These are phyloP conservation scores for Penicillium sp. DNA, from an alignment of 2,329 filamentous ascomycete species.

Conservation along the genomic window DNA sequence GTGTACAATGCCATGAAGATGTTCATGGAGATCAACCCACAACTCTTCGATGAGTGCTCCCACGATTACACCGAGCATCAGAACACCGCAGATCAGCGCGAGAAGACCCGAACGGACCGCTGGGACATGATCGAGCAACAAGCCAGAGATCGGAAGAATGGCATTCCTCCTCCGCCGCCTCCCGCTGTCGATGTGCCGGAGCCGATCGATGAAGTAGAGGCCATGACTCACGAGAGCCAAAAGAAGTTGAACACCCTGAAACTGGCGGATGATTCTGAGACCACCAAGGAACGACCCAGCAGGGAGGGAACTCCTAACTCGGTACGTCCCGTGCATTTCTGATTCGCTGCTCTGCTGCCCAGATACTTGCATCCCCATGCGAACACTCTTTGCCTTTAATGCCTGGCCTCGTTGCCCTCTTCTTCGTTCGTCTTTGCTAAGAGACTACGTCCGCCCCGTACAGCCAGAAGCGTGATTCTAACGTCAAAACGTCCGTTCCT, in stretches of 20 bases:
- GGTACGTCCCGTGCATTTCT: conserved; percentile 41
- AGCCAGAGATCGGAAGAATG: conserved; percentile 65
- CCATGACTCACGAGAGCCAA: conserved; percentile 74
- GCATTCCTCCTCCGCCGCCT: conserved; percentile 37
- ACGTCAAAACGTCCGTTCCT: conserved; percentile 43
- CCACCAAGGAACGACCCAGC: conserved; percentile 52
- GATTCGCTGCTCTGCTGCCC: conserved; percentile 24
- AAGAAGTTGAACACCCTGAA: conserved; percentile 86
- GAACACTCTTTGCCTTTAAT: conserved; percentile 16
- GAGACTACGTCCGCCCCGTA: conserved; percentile 34
- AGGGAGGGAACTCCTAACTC: conserved; percentile 40
- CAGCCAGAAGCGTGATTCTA: conserved; percentile 47
- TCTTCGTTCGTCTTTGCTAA: conserved; percentile 36
- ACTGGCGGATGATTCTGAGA: conserved; percentile 67
- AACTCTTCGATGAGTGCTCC: conserved; percentile 96
- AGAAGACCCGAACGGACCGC: conserved; percentile 75
- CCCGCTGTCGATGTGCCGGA: conserved; percentile 46
- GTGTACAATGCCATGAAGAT: conserved; percentile 99
- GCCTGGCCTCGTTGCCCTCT: conserved; percentile 17
- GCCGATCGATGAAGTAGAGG: conserved; percentile 67
- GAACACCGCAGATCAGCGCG: conserved; percentile 80
- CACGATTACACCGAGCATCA: conserved; percentile 97
- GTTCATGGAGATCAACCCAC: conserved; percentile 99
- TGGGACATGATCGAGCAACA: conserved; percentile 84
- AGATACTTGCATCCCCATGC: conserved; percentile 25